Conservation (phyloP, 306 rosid genomes). For the Glycine tomentella region DNA sequence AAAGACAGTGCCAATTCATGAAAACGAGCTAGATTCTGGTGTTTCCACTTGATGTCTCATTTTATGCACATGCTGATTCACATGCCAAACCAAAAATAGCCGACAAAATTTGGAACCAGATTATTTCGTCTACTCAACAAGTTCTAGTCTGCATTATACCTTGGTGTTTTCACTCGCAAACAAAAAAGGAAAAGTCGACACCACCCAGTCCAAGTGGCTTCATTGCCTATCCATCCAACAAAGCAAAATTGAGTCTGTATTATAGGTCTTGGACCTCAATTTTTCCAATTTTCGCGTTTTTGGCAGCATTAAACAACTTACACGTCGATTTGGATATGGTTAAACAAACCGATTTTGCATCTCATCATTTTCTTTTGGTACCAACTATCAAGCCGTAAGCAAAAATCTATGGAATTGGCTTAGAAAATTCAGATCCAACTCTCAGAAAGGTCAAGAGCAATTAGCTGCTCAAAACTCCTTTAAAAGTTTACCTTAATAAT, state of each 20-base stretch:
- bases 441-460: neutral
- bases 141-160: conserved; percentile 11
- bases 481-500: neutral
- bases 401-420: neutral
- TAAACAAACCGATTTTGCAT: neutral
- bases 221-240: conserved; percentile 70
- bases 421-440: neutral
- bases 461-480: conserved; percentile 1
- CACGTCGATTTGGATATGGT: conserved; percentile 42
- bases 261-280: neutral
- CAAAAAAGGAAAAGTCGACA: conserved; percentile 44
- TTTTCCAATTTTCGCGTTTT: neutral
- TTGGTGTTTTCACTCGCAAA: conserved; percentile 40
- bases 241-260: conserved; percentile 37
- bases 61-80: conserved; percentile 54
- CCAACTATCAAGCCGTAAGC: neutral
- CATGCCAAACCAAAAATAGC: conserved; percentile 43
- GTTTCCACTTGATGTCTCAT: neutral
- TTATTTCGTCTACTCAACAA: conserved; percentile 44
- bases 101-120: conserved; percentile 43
- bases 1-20: conserved; percentile 26
- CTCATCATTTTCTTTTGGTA: neutral
- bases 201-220: conserved; percentile 44
- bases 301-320: conserved; percentile 33
- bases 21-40: conserved; percentile 36